Base-by-base conservation (phyloP, 768 basidiomycete genomes). In the Boletus pseudopeckii region DNA sequence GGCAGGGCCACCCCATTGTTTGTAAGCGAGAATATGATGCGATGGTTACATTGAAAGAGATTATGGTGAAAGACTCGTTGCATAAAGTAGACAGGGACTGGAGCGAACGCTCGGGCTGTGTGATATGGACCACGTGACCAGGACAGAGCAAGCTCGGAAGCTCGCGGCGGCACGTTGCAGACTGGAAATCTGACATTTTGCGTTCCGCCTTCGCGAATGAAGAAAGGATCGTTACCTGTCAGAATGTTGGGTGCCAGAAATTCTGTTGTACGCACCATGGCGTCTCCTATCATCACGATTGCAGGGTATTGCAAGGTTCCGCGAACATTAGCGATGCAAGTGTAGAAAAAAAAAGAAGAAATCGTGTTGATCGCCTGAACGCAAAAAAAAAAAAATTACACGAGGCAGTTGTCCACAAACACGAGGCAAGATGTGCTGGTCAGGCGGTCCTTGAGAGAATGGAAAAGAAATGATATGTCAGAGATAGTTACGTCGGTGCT, bases 121-220 rank as follows among this genome's bases (percentile, higher is more conserved):
- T 50, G 38, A 26, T 17, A 42, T 41, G 18, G 17, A 11, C 38
- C 63, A 65, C 63, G 63, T 65, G 64, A 56, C 42, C 13, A 42
- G 50, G 38, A 71, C 58, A 70, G 34, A 65, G 58, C 58, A 70
- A 62, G 53, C 30, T 44, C 58, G 61, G 65, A 33, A 54, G 48
- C 24, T 52, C 33, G 64, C 68, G 60, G 52, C 33, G 36, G 45
- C 64, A 65, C 62, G 60, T 56, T 69, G 60, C 50, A 63, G 22
- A 38, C 44, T 38, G 41, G 8, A 22, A 17, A 49, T 45, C 46
- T 33, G 40, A 56, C 39, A 17, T 55, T 46, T 40, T 45, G 45
- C 40, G 15, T 50, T 52, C 52, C 52, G 32, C 24, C n/a, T 42
- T 46, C 33, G 36, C n/a, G 44, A 26, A 36, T 36, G 30, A 46